phyloP scores from a whole-genome alignment of 2,329 filamentous ascomycete species.

The Diaporthe sp. region DNA sequence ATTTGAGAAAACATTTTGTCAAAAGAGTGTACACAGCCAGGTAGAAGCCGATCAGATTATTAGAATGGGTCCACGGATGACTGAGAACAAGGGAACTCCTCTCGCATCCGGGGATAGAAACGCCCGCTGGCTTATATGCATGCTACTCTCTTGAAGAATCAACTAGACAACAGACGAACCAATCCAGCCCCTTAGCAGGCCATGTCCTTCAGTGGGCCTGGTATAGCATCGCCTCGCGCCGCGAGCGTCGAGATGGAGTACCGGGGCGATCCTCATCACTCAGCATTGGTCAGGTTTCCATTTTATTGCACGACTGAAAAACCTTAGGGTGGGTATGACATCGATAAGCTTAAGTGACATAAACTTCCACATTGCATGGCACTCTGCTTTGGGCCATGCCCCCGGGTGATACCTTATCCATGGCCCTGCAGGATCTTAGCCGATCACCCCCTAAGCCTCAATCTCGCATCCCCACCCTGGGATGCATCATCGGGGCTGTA shows the following conservation, averaged over 20 bases:
- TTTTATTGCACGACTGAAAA: not conserved
- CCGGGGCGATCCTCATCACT: slow-evolving; percentile 10
- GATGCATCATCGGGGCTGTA: not conserved
- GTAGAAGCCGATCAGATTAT: not conserved
- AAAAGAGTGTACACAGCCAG: slow-evolving; percentile 7
- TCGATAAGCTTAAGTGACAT: slow-evolving; percentile 30
- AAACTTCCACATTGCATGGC: slow-evolving; percentile 20
- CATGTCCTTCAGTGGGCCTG: not conserved
- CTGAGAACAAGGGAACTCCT: not conserved
- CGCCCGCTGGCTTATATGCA: not conserved
- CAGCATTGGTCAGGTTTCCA: slow-evolving; percentile 16
- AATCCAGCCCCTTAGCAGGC: not conserved
- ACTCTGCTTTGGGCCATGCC: not conserved
- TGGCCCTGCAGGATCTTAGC: not conserved
- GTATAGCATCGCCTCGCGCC: slow-evolving; percentile 2
- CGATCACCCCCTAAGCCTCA: slow-evolving; percentile 21
- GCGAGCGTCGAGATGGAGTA: slow-evolving; percentile 12
- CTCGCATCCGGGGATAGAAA: not conserved
- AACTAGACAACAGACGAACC: not conserved
- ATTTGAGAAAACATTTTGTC: slow-evolving; percentile 20
- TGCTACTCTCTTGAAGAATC: not conserved
- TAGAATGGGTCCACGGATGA: not conserved
- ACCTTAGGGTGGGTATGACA: not conserved
- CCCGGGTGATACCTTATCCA: slow-evolving; percentile 21
- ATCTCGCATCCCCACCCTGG: slow-evolving; percentile 14